A percentile compares a stretch with the other conserved stretches of the same genome.
These are phyloP conservation scores for Colletotrichum liaoningense DNA, from an alignment of 2,329 filamentous ascomycete genomes.

Conservation along the genomic window DNA sequence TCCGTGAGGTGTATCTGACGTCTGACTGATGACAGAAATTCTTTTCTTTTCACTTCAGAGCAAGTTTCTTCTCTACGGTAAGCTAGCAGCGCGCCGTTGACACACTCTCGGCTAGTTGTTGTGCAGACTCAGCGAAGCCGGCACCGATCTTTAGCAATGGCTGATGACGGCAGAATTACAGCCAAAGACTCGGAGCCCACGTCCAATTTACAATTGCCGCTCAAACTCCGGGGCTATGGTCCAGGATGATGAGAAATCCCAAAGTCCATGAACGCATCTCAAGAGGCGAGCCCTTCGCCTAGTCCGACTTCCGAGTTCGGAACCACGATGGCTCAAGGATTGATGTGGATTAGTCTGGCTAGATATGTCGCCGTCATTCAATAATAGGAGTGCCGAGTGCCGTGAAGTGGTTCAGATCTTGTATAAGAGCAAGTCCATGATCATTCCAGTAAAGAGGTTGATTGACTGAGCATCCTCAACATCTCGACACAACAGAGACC, in stretches of 20 bases:
- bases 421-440: constrained; percentile 9
- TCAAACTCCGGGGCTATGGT: background rate
- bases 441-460: background rate
- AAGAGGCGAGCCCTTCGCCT: background rate
- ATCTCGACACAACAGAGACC: background rate
- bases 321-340: background rate
- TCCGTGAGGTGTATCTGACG: constrained; percentile 24
- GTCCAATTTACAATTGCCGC: background rate
- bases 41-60: background rate
- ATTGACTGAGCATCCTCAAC: background rate
- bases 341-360: background rate
- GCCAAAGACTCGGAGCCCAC: constrained; percentile 17
- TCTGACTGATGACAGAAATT: constrained; percentile 3
- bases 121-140: background rate
- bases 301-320: background rate
- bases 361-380: background rate
- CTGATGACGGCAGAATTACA: constrained; percentile 33
- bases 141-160: background rate
- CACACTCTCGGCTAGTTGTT: too few species aligned
- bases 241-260: background rate
- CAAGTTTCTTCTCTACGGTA: background rate
- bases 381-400: background rate
- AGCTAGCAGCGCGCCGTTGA: background rate
- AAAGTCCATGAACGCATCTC: background rate
- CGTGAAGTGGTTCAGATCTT: background rate